A percentile compares a stretch with the other conserved stretches of the same genome.
Evolutionary conservation across 2,329 filamentous ascomycete species (phyloP).

Genomic region (Penicillium sp.): DNA sequence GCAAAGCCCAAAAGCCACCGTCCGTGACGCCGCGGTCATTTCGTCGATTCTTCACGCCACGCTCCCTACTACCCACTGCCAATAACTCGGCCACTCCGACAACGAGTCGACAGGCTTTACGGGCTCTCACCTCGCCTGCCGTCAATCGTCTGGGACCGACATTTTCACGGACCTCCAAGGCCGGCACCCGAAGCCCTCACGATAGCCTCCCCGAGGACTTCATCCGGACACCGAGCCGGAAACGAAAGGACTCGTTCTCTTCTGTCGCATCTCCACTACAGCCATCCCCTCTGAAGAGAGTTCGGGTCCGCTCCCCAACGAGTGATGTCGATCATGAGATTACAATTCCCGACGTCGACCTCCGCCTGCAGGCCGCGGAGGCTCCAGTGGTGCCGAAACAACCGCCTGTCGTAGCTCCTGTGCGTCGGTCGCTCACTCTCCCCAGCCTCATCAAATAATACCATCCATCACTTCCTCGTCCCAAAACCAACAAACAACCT

Average conservation of each 20-base stretch:
- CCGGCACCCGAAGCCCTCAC: constrained; percentile 19
- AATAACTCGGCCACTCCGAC: constrained; percentile 29
- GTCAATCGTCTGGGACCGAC: constrained; percentile 37
- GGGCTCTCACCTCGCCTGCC: constrained; percentile 38
- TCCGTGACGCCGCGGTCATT: constrained; percentile 45
- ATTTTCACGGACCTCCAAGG: constrained; percentile 33
- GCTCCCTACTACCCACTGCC: constrained; percentile 32
- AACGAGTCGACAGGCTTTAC: constrained; percentile 39
- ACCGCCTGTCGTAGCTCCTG: constrained; percentile 22
- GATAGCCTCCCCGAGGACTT: constrained; percentile 24
- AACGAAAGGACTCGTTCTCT: constrained; percentile 40
- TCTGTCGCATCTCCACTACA: constrained; percentile 41
- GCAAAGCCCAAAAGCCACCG: constrained; percentile 38
- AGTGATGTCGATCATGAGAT: constrained; percentile 26
- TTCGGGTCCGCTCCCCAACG: constrained; percentile 27
- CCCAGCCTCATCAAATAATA: too few relatives aligned
- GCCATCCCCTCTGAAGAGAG: constrained; percentile 42
- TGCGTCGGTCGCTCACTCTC: too few relatives aligned
- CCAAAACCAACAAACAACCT: too few relatives aligned
- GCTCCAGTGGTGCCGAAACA: constrained; percentile 17
- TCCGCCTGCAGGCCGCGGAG: constrained; percentile 14
- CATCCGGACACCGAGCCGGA: constrained; percentile 36
- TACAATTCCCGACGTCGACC: constrained; percentile 24
- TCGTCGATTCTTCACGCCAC: constrained; percentile 44
- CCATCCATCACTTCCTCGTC: too few relatives aligned